Conservation (phyloP, 345 rosid genomes). For the Acer yangbiense region DNA sequence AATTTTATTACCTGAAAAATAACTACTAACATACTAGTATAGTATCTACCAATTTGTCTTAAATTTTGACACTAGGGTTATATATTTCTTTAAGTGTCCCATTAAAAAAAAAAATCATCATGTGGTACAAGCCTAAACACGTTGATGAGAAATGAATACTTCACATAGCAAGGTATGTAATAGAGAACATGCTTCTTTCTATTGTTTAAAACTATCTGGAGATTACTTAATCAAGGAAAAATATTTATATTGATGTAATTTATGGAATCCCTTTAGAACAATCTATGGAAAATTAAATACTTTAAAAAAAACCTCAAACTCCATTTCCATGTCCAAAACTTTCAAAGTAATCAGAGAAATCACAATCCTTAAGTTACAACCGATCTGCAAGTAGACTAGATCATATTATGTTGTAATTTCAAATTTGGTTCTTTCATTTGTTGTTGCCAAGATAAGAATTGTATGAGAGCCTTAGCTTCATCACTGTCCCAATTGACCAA, state of each 20-base stretch:
- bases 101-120: too few relatives aligned
- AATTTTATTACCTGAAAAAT: not conserved
- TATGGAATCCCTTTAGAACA: not conserved
- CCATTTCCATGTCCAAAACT: not conserved
- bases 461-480: not conserved
- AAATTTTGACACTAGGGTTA: too few relatives aligned
- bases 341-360: not conserved
- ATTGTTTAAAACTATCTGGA: not conserved
- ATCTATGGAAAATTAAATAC: not conserved
- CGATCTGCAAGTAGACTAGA: not conserved
- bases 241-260: not conserved
- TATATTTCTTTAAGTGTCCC: not conserved
- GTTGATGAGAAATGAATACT: not conserved
- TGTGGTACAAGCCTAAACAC: not conserved
- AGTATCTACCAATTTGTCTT: not conserved
- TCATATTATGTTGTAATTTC: not conserved
- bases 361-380: not conserved
- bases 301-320: not conserved
- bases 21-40: not conserved
- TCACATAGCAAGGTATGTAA: not conserved
- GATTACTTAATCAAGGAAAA: not conserved
- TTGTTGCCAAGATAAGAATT: not conserved
- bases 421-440: not conserved
- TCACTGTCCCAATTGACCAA: not conserved
- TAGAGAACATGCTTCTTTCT: not conserved